Conservation (phyloP, 148 eudicot species). For the Rhododendron griersonianum region DNA sequence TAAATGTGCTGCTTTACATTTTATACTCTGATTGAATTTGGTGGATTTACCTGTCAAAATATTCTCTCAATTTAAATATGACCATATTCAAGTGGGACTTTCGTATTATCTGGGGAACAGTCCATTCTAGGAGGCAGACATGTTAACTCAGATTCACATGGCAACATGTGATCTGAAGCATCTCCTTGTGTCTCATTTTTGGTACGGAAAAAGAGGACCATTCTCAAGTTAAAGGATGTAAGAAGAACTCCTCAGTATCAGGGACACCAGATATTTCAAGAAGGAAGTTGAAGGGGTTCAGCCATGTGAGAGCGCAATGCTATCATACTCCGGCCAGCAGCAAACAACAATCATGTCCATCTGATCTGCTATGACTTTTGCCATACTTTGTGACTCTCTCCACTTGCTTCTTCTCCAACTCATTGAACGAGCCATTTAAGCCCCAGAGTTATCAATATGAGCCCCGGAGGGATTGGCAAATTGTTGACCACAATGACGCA, state of each 20-base stretch:
- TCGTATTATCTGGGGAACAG: neutral
- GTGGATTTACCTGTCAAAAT: neutral
- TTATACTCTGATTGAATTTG: neutral
- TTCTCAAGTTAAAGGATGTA: neutral
- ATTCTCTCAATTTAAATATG: neutral
- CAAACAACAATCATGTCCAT: neutral
- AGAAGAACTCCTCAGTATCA: neutral
- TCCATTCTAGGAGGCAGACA: neutral
- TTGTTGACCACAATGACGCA: neutral
- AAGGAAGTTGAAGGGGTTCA: neutral
- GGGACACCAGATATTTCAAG: neutral
- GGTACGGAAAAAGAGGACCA: neutral
- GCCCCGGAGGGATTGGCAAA: neutral
- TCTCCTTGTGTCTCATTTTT: neutral
- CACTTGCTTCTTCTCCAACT: neutral
- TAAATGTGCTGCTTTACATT: neutral
- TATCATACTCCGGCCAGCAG: neutral
- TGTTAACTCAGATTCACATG: neutral
- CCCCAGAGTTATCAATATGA: neutral
- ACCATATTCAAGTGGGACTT: neutral
- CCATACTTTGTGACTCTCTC: neutral
- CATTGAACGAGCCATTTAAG: neutral
- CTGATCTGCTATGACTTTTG: neutral
- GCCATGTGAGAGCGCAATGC: neutral
- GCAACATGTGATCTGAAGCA: neutral